Conservation (phyloP, 305 asterid genomes). For the Solanum hybrid region DNA sequence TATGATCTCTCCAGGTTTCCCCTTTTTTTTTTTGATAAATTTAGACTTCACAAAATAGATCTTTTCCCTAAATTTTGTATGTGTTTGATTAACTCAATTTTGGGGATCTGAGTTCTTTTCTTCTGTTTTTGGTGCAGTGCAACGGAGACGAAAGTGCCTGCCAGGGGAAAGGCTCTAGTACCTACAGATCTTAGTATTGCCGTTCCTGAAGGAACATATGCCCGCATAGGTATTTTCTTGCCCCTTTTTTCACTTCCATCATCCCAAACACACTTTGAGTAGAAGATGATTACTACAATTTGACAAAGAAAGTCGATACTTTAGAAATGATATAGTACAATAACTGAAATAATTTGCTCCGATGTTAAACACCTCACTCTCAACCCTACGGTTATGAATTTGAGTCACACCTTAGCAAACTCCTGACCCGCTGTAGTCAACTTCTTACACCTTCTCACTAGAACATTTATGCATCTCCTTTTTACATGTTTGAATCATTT, state of each 20-base stretch:
- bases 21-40: not conserved
- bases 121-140: constrained; percentile 21
- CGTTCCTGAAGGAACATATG: constrained; percentile 60
- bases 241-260: not conserved
- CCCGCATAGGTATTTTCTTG: constrained; percentile 40
- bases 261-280: not conserved
- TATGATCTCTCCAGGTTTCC: constrained; percentile 55
- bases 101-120: not conserved
- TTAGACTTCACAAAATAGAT: not conserved
- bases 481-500: not conserved
- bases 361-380: not conserved
- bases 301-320: not conserved
- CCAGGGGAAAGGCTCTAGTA: constrained; percentile 53
- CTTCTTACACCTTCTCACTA: not conserved
- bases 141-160: constrained; percentile 38
- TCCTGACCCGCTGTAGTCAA: no score
- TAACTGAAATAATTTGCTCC: no score
- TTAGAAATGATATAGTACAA: not conserved
- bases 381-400: no score
- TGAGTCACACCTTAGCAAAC: not conserved
- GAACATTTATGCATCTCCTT: not conserved
- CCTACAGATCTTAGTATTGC: constrained; percentile 66
- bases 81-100: not conserved
- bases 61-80: not conserved
- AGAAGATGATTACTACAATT: not conserved